Conservation (phyloP, 768 basidiomycete genomes). For the Russula sp. region DNA sequence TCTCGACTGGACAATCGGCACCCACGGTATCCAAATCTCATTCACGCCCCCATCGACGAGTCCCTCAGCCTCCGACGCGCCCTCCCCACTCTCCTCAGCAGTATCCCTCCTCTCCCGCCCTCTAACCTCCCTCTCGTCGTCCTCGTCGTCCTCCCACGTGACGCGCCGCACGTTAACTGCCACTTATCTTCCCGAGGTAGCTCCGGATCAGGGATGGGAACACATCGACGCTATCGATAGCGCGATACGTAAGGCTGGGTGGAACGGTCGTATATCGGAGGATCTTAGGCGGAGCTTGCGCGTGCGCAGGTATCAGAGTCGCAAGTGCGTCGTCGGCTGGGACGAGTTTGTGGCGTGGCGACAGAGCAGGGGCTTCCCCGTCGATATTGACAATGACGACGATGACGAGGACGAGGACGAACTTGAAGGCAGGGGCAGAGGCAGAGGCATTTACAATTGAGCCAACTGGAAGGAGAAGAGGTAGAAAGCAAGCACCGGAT, state of each 20-base stretch:
- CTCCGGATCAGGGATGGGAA: constrained; percentile 91
- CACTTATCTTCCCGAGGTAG: constrained; percentile 91
- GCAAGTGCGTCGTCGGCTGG: constrained; percentile 63
- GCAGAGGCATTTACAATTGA: not conserved
- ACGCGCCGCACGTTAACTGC: constrained; percentile 65
- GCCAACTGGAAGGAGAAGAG: not conserved
- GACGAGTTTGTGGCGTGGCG: constrained; percentile 79
- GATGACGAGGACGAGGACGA: not conserved
- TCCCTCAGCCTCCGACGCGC: constrained; percentile 52
- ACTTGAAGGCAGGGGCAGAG: not conserved
- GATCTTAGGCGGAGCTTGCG: constrained; percentile 72
- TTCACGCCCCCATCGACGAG: constrained; percentile 76
- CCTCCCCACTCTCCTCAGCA: constrained; percentile 71
- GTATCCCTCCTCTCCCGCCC: constrained; percentile 47
- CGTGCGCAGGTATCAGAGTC: constrained; percentile 81
- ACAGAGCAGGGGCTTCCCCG: constrained; percentile 42
- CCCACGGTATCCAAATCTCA: constrained; percentile 87
- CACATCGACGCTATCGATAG: constrained; percentile 86
- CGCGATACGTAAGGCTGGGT: constrained; percentile 92
- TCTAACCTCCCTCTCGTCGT: constrained; percentile 48
- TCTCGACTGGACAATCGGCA: constrained; percentile 90
- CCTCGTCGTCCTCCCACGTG: constrained; percentile 60
- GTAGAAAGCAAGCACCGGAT: not conserved
- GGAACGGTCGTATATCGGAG: constrained; percentile 77
- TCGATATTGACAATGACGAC: constrained; percentile 11